Evolutionary conservation across 441 rosid species (phyloP).

Genomic region (Sinapis alba): DNA sequence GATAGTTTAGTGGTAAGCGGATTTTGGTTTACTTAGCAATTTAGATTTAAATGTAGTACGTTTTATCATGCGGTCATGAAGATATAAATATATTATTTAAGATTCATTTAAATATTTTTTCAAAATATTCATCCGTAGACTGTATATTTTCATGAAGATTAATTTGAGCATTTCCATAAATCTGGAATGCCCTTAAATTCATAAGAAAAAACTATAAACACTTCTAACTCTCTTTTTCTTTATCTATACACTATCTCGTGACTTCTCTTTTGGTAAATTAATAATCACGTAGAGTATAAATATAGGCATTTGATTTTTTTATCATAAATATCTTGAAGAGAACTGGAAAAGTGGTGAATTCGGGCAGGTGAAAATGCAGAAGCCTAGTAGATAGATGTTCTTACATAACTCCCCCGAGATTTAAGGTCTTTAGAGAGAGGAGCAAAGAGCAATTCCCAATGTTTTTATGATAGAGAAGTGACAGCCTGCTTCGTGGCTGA

Average conservation of each 20-base stretch:
- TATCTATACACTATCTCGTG: background rate
- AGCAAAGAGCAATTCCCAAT: slow-evolving; percentile 37
- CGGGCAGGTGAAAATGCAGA: slow-evolving; percentile 44
- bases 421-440: slow-evolving; percentile 38
- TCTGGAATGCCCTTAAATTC: too few relatives aligned
- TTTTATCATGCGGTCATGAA: too few relatives aligned
- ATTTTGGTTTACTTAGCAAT: too few relatives aligned
- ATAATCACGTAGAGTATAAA: slow-evolving; percentile 20
- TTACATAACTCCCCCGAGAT: slow-evolving; percentile 41
- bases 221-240: background rate
- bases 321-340: background rate
- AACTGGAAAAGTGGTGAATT: slow-evolving; percentile 17
- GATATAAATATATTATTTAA: too few relatives aligned
- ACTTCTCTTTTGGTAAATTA: slow-evolving; percentile 11
- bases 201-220: background rate
- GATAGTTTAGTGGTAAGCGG: too few relatives aligned
- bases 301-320: background rate
- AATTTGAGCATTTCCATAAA: too few relatives aligned
- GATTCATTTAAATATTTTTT: too few relatives aligned
- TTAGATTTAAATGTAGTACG: too few relatives aligned
- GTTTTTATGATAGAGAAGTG: slow-evolving; percentile 32
- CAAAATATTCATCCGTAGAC: too few relatives aligned
- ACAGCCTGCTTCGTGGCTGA: slow-evolving; percentile 35
- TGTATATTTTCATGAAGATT: too few relatives aligned
- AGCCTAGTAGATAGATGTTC: slow-evolving; percentile 34